These are phyloP conservation scores for Hypoxylon sp. DNA, from an alignment of 2,329 filamentous ascomycete species.

Conservation along the genomic window DNA sequence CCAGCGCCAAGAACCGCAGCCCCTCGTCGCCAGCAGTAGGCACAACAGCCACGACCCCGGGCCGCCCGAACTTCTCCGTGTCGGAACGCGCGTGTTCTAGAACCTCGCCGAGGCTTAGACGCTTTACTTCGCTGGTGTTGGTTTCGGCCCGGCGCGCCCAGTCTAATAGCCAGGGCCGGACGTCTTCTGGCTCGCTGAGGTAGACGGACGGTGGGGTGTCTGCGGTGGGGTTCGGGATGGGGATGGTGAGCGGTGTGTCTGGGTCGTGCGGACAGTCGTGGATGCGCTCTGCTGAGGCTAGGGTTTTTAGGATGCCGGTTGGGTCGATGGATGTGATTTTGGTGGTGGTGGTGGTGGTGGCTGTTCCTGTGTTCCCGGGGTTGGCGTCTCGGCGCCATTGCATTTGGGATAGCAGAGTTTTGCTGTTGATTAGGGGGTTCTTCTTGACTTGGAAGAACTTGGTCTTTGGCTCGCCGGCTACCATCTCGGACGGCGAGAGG, in stretches of 20 bases:
- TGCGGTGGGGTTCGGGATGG: neutral
- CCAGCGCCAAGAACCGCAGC: conserved; percentile 7
- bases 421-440: no score
- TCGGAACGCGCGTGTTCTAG: neutral
- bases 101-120: neutral
- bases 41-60: conserved; percentile 8
- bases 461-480: neutral
- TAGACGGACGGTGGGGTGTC: conserved; percentile 1
- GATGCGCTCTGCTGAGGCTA: conserved; percentile 19
- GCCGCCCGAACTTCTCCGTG: neutral
- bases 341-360: no score
- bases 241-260: neutral
- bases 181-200: conserved; percentile 8
- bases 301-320: conserved; percentile 1
- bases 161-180: conserved; percentile 15
- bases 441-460: neutral
- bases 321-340: neutral
- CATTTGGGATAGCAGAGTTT: no score
- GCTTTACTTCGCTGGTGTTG: neutral
- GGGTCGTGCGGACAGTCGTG: conserved; percentile 6
- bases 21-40: neutral
- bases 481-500: neutral
- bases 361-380: no score
- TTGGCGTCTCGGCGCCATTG: no score
- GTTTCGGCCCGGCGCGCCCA: conserved; percentile 7